Conservation (phyloP, 2,329 filamentous ascomycete species). For the Lecanicillium sp. region DNA sequence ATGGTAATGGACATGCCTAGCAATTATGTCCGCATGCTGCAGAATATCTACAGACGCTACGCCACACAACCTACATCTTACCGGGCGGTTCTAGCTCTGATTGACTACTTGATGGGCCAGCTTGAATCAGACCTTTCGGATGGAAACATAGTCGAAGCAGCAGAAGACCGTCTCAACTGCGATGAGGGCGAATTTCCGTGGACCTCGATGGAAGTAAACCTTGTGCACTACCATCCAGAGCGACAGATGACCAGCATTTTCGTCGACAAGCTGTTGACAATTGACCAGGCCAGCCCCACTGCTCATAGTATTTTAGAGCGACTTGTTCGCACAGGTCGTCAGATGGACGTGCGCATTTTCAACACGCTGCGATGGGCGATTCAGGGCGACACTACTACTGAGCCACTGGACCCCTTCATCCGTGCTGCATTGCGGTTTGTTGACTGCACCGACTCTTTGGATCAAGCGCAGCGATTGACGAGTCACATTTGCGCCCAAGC, state of each 20-base stretch:
- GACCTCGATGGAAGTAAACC: constrained; percentile 36
- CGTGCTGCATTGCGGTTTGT: constrained; percentile 50
- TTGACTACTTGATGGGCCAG: constrained; percentile 35
- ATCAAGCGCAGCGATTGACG: constrained; percentile 30
- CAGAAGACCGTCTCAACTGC: constrained; percentile 29
- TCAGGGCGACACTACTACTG: constrained; percentile 31
- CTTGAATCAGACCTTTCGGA: constrained; percentile 30
- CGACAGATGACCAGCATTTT: constrained; percentile 39
- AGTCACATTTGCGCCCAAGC: constrained; percentile 36
- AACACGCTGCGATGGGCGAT: constrained; percentile 47
- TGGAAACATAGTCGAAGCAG: constrained; percentile 29
- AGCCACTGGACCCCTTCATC: constrained; percentile 47
- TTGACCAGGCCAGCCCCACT: constrained; percentile 47
- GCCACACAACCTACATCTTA: constrained; percentile 46
- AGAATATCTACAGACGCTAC: constrained; percentile 41
- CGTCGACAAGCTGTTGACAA: constrained; percentile 56
- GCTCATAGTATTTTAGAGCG: constrained; percentile 50
- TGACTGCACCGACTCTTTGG: constrained; percentile 25
- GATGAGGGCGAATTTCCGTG: constrained; percentile 32
- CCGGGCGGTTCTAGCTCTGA: constrained; percentile 42
- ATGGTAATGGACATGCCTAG: constrained; percentile 37
- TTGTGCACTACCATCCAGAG: constrained; percentile 33
- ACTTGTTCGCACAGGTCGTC: constrained; percentile 44
- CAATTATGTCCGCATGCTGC: constrained; percentile 50
- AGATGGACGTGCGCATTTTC: constrained; percentile 45